These are phyloP conservation scores for Neltuma alba DNA, from an alignment of 306 rosid species.

Conservation along the genomic window DNA sequence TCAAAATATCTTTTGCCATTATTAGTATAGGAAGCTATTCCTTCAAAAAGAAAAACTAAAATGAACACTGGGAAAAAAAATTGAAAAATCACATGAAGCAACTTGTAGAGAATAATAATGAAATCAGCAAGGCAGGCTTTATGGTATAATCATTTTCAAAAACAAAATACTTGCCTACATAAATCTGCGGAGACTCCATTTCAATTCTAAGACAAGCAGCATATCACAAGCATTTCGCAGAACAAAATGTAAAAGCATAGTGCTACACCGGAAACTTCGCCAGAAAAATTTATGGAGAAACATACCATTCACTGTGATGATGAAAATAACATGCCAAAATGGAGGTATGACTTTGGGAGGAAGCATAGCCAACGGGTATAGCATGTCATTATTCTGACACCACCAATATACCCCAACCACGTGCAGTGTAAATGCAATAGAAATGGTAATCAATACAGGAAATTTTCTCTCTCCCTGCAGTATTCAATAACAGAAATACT, in stretches of 20 bases:
- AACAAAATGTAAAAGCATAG: conserved; percentile 14
- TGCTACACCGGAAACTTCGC: conserved; percentile 6
- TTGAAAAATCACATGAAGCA: background rate
- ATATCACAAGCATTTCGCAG: background rate
- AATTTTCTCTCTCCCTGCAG: conserved; percentile 97
- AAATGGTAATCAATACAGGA: conserved; percentile 65
- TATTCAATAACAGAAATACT: conserved; percentile 36
- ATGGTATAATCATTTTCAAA: background rate
- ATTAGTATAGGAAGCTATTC: background rate
- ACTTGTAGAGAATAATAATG: background rate
- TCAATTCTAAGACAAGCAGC: conserved; percentile 13
- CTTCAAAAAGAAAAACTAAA: background rate
- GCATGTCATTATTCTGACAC: conserved; percentile 87
- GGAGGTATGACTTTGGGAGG: conserved; percentile 94
- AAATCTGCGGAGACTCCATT: conserved; percentile 2
- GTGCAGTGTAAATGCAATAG: conserved; percentile 79
- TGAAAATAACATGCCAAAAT: conserved; percentile 94
- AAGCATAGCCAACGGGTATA: conserved; percentile 86
- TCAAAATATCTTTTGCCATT: background rate
- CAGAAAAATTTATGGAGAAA: conserved; percentile 18
- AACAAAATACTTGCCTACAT: background rate
- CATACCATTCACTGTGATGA: conserved; percentile 92
- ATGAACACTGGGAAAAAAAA: background rate
- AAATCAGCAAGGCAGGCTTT: background rate
- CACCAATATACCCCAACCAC: conserved; percentile 94